Percentiles rank a stretch among this genome's conserved stretches.
These are phyloP conservation scores for Aristolochia californica DNA, from an alignment of 164 flowering plant species.

Conservation along the genomic window DNA sequence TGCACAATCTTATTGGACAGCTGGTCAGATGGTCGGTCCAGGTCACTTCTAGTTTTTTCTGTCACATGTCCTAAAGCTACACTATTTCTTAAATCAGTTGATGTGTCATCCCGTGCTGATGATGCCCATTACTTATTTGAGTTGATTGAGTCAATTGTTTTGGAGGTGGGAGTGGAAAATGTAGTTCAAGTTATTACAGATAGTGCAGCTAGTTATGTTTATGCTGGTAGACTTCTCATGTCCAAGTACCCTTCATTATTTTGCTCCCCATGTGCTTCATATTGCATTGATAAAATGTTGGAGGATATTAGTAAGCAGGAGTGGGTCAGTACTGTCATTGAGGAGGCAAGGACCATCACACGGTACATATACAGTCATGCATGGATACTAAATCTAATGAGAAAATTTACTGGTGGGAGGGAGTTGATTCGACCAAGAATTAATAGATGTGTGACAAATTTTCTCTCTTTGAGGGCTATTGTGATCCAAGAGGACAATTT, in stretches of 20 bases:
- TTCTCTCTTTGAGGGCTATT: slow-evolving; percentile 42
- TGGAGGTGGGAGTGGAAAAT: slow-evolving; percentile 55
- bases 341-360: slow-evolving; percentile 44
- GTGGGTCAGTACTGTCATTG: slow-evolving; percentile 43
- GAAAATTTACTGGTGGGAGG: slow-evolving; percentile 48
- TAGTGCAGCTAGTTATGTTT: slow-evolving; percentile 32
- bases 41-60: slow-evolving; percentile 37
- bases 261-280: slow-evolving; percentile 73
- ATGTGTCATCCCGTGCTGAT: slow-evolving; percentile 46
- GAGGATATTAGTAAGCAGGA: slow-evolving; percentile 54
- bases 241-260: slow-evolving; percentile 45
- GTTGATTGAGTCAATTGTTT: slow-evolving; percentile 45
- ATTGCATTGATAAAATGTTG: slow-evolving; percentile 53
- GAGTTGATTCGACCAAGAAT: slow-evolving; percentile 46
- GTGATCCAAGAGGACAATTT: slow-evolving; percentile 45
- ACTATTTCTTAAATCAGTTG: slow-evolving; percentile 51
- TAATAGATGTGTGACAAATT: slow-evolving; percentile 34
- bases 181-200: slow-evolving; percentile 72
- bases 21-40: slow-evolving; percentile 47
- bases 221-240: slow-evolving; percentile 58
- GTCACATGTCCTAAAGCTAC: slow-evolving; percentile 48
- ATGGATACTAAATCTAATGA: slow-evolving; percentile 39
- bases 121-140: slow-evolving; percentile 43
- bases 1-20: slow-evolving; percentile 55
- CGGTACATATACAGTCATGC: slow-evolving; percentile 40